phyloP scores from a whole-genome alignment of 495 filamentous ascomycete species.

The Entonaema liquescens region DNA sequence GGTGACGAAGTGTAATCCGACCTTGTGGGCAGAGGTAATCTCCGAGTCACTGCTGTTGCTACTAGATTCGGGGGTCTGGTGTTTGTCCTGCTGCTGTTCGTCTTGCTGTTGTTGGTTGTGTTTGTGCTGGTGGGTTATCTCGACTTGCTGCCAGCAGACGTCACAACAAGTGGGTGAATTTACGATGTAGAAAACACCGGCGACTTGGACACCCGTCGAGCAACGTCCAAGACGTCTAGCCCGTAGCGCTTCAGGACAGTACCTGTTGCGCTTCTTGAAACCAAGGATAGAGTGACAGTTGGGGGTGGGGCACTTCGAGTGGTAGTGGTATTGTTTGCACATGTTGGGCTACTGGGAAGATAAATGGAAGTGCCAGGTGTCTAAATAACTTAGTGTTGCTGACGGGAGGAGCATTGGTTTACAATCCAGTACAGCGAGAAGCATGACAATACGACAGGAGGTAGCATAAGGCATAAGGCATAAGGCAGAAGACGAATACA shows the following conservation, averaged over 20 bases:
- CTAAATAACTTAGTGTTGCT: not conserved
- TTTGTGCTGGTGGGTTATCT: not conserved
- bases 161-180: not conserved
- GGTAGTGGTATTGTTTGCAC: conserved; percentile 17
- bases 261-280: conserved; percentile 9
- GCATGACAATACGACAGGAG: not conserved
- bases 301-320: not conserved
- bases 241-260: conserved; percentile 4
- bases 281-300: conserved; percentile 4
- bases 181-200: no score
- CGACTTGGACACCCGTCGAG: not conserved
- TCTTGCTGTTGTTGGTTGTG: no score
- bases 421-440: not conserved
- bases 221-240: conserved; percentile 13
- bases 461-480: not conserved
- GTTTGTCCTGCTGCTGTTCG: not conserved
- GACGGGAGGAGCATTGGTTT: not conserved
- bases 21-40: not conserved
- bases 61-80: not conserved
- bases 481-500: not conserved
- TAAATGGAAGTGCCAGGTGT: not conserved
- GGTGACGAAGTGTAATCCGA: not conserved
- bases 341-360: not conserved
- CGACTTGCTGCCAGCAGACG: not conserved
- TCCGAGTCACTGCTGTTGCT: not conserved